Conservation (phyloP, 441 rosid genomes). For the Brassica balearica region DNA sequence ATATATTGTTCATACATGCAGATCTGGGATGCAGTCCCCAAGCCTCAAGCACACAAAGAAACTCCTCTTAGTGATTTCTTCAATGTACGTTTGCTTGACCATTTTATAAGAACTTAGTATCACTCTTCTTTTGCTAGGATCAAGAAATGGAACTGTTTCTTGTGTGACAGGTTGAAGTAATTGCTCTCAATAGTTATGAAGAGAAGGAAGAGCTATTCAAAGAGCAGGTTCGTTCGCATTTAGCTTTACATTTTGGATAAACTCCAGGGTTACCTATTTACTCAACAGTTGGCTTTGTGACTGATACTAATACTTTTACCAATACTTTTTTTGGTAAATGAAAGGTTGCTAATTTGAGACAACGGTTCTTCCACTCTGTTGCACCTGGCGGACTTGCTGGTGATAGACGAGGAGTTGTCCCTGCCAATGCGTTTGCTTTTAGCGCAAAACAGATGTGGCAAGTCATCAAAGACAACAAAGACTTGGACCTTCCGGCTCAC, state of each 20-base stretch:
- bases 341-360: conserved; percentile 90
- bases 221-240: conserved; percentile 77
- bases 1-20: conserved; percentile 47
- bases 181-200: conserved; percentile 97
- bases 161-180: conserved; percentile 86
- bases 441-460: conserved; percentile 97
- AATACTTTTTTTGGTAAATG: conserved; percentile 8
- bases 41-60: conserved; percentile 92
- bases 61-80: conserved; percentile 97
- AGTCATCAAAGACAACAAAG: conserved; percentile 97
- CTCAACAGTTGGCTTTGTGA: conserved; percentile 20
- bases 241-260: conserved; percentile 30
- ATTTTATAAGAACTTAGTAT: conserved; percentile 20
- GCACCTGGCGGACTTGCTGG: conserved; percentile 99
- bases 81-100: conserved; percentile 60
- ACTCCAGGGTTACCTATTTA: conserved; percentile 11
- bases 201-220: conserved; percentile 96
- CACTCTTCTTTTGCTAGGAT: conserved; percentile 12
- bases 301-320: conserved; percentile 12
- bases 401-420: conserved; percentile 97
- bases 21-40: conserved; percentile 98
- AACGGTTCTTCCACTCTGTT: conserved; percentile 87
- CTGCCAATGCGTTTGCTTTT: conserved; percentile 96
- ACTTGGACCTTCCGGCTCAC: conserved; percentile 99
- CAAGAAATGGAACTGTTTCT: conserved; percentile 32